Conservation (phyloP, 495 filamentous ascomycete species). For the Eremomyces bilateralis region DNA sequence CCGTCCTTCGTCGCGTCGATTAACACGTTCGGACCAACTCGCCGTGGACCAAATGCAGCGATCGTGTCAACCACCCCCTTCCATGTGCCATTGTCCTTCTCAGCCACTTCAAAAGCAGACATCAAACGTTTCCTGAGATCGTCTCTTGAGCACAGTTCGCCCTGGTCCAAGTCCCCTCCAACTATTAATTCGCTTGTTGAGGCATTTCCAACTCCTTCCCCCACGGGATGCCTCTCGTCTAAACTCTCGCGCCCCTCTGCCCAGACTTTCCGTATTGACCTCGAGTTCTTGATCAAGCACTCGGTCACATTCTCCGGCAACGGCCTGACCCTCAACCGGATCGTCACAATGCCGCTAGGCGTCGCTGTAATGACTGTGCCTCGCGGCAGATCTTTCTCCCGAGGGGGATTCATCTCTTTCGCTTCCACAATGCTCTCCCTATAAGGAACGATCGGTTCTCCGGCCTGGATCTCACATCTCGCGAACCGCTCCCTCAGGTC, state of each 20-base stretch:
- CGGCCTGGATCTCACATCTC: conserved; percentile 82
- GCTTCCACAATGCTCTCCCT: conserved; percentile 74
- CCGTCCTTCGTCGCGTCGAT: conserved; percentile 60
- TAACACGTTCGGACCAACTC: conserved; percentile 74
- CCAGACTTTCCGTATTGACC: conserved; percentile 59
- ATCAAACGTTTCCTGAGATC: conserved; percentile 59
- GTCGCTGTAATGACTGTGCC: conserved; percentile 56
- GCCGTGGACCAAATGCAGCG: conserved; percentile 66
- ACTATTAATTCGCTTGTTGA: conserved; percentile 22
- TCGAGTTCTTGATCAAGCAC: conserved; percentile 59
- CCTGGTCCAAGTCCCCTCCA: conserved; percentile 25
- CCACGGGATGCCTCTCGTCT: conserved; percentile 22
- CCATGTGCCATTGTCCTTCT: conserved; percentile 53
- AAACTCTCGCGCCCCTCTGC: conserved; percentile 34
- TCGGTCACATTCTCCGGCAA: conserved; percentile 61
- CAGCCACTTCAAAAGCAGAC: conserved; percentile 39
- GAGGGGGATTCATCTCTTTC: conserved; percentile 75
- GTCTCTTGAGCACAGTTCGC: conserved; percentile 27
- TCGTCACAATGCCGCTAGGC: conserved; percentile 61
- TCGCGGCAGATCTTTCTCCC: conserved; percentile 64
- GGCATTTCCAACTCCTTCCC: conserved; percentile 5
- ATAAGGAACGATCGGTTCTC: conserved; percentile 88
- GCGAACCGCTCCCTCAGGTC: conserved; percentile 88
- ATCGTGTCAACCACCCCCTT: conserved; percentile 57
- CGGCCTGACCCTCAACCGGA: conserved; percentile 60